Evolutionary conservation across 805 yeast genomes (phyloP).

Genomic region (Lipomyces yamadae): DNA sequence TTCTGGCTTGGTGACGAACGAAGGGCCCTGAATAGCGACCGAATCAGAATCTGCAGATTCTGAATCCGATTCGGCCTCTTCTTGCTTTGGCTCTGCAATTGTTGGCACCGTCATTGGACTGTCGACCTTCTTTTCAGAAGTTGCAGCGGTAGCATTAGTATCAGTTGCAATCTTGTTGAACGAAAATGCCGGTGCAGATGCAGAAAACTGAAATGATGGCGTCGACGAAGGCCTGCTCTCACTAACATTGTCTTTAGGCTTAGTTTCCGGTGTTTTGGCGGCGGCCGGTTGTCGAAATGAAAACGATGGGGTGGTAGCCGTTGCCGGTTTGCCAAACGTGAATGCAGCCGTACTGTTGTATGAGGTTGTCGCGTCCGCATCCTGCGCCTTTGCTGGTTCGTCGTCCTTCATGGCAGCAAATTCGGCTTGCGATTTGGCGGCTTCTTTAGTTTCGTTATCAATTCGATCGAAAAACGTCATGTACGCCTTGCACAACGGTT

Average conservation of each 20-base stretch:
- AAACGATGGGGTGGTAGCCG: constrained; percentile 15
- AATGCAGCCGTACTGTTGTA: constrained; percentile 12
- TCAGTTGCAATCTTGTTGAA: constrained; percentile 5
- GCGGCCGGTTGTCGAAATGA: background rate
- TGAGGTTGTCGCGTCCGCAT: constrained; percentile 7
- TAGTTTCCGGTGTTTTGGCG: background rate
- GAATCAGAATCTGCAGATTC: constrained; percentile 16
- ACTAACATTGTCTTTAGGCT: background rate
- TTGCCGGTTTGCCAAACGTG: constrained; percentile 17
- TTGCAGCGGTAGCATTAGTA: background rate
- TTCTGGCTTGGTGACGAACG: constrained; percentile 3
- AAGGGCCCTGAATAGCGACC: constrained; percentile 23
- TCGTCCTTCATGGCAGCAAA: constrained; percentile 26
- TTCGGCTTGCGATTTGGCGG: constrained; percentile 23
- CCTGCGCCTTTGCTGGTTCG: background rate
- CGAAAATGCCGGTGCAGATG: constrained; percentile 9
- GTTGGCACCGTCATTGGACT: constrained; percentile 3
- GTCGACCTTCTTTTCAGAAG: background rate
- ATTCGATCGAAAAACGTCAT: constrained; percentile 22
- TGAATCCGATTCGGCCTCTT: constrained; percentile 10
- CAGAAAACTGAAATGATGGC: background rate
- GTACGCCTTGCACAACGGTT: constrained; percentile 24
- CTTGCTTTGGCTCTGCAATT: background rate
- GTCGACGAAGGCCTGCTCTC: background rate
- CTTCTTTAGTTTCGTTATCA: constrained; percentile 18